Percentiles rank a stretch among this genome's conserved stretches.
Evolutionary conservation across 192 early-diverging fungal genomes (phyloP).

Genomic region (Mortierella antarctica): DNA sequence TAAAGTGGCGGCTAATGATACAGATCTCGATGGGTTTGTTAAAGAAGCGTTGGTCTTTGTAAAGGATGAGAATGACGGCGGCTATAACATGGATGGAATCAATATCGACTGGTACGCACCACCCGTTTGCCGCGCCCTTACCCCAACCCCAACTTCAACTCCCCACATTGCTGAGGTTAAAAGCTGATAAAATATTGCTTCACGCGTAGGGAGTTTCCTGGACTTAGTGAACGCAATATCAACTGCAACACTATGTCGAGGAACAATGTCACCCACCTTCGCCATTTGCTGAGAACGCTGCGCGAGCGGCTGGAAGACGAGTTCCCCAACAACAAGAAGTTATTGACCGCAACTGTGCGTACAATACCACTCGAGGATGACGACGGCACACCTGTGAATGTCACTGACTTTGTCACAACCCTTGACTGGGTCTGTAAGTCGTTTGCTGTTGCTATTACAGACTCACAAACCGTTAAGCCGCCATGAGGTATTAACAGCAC

Average conservation of each 20-base stretch:
- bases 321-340: constrained; percentile 56
- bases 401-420: constrained; percentile 63
- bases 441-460: constrained; percentile 49
- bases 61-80: constrained; percentile 23
- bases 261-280: constrained; percentile 72
- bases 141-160: not conserved
- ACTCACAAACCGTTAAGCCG: not conserved
- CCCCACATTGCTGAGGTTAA: too few relatives aligned
- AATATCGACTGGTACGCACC: constrained; percentile 47
- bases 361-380: constrained; percentile 68
- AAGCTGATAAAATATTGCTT: not conserved
- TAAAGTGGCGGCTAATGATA: constrained; percentile 57
- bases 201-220: constrained; percentile 72
- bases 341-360: constrained; percentile 72
- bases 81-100: constrained; percentile 48
- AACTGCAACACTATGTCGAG: constrained; percentile 56
- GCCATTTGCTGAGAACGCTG: constrained; percentile 66
- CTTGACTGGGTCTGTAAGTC: constrained; percentile 74
- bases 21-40: constrained; percentile 62
- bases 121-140: not conserved
- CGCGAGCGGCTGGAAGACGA: constrained; percentile 56
- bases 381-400: constrained; percentile 60
- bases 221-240: constrained; percentile 66
- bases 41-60: constrained; percentile 60
- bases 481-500: too few relatives aligned